Evolutionary conservation across 805 yeast species (phyloP).

Genomic region (Nakazawaea siamensis): DNA sequence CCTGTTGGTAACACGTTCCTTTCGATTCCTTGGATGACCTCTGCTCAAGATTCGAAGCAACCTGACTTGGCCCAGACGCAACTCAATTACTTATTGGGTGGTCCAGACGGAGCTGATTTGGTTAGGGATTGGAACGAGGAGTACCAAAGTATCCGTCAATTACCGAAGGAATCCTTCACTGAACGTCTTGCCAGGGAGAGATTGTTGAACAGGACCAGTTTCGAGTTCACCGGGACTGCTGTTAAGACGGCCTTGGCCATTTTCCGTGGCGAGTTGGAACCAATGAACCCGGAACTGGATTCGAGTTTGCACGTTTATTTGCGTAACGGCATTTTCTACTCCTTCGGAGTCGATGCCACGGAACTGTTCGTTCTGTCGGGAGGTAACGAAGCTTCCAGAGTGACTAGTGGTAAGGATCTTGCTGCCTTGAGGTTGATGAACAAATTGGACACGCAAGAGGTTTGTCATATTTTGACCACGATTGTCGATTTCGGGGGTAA

Average conservation of each 20-base stretch:
- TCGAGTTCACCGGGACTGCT: constrained; percentile 72
- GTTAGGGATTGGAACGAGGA: constrained; percentile 87
- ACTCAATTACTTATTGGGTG: constrained; percentile 40
- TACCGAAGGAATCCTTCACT: constrained; percentile 47
- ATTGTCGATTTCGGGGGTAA: constrained; percentile 86
- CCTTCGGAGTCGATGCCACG: constrained; percentile 62
- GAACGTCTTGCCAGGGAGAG: constrained; percentile 74
- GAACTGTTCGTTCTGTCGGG: constrained; percentile 62
- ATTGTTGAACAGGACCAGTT: constrained; percentile 57
- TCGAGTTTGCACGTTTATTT: constrained; percentile 57
- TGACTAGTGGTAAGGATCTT: constrained; percentile 72
- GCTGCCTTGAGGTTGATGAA: constrained; percentile 63
- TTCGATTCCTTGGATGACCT: constrained; percentile 74
- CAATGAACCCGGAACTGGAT: constrained; percentile 77
- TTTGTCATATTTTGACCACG: constrained; percentile 72
- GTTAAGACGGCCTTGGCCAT: constrained; percentile 74
- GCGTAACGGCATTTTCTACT: constrained; percentile 80
- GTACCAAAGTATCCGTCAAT: constrained; percentile 72
- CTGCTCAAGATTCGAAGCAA: constrained; percentile 17
- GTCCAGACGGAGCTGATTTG: constrained; percentile 50
- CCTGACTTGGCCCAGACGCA: constrained; percentile 62
- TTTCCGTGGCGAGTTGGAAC: constrained; percentile 60
- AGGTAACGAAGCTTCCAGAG: constrained; percentile 81
- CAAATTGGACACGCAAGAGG: constrained; percentile 51
- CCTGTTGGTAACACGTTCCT: constrained; percentile 55